Evolutionary conservation across 306 rosid species (phyloP), one percentile per base, ranked within the genome.

Genomic region (Quillaja saponaria): DNA sequence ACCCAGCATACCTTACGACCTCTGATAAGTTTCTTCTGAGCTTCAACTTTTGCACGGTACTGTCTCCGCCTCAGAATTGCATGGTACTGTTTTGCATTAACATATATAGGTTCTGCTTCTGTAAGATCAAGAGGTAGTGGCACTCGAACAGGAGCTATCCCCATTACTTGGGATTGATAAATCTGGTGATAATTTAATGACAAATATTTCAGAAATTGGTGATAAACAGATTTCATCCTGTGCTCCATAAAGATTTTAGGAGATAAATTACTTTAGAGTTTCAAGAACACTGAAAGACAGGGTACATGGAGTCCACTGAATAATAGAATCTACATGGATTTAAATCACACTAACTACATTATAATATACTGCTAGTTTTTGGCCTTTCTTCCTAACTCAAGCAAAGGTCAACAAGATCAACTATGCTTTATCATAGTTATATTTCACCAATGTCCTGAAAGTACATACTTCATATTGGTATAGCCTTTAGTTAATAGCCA

Each of bases 51-150:
- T 21, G 95, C 96, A 46, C 97, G 96, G 4, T 79, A 83, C 59
- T 87, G 83, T 66, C 97, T 84, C 64, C 96, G 88, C 67, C 95
- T 77, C 72, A 91, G 82, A 72, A 91, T 91, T 57, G 96, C 97
- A 52, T 78, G 91, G 79, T 87, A 87, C 66, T 85, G 97, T 76
- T 91, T 91, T 13, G 96, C 87, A 74, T 87, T 91, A 74, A 91
- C 97, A 52, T 81, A 91, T 55, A 87, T 85, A 50, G 96, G n/a
- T n/a, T n/a, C 87, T 77, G 74, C 82, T 38, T 84, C 84, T 5
- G 61, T 51, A 4, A 76, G 44, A 58, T 67, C 62, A 48, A 66
- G 77, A 65, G 79, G 75, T 62, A 78, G 66, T 4, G 79, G 79
- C 35, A 78, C 56, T 34, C 79, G 58, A 37, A 34, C 57, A 21